Evolutionary conservation across 2,329 filamentous ascomycete species (phyloP), one percentile per base, ranked within the genome.

Genomic region (Diaporthe velutina): DNA sequence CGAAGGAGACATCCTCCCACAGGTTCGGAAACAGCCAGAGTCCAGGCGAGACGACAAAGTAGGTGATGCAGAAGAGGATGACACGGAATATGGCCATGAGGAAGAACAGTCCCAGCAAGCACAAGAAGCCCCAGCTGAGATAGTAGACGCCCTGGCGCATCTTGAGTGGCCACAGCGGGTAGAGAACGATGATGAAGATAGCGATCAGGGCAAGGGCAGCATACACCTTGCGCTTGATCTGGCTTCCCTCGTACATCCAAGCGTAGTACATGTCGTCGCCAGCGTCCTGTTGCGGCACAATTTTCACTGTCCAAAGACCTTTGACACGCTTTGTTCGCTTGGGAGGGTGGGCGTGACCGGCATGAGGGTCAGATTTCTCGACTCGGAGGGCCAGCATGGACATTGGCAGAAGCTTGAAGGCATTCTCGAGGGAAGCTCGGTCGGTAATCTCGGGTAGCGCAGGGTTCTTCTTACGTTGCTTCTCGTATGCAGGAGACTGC

Each of bases 21-120:
- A 99, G 87, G 82, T 99, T 99, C 66, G 97, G 97, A 86, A 96
- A 99, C 58, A 99, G 89, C 97, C 97, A 99, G n/a, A 99, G 88
- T 80, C 97, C 97, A 3, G 97, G 97, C 4, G 96, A 87, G 0
- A 91, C 88, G 22, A 90, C 88, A 81, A 98, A 98, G 85, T 98
- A 95, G 30, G 97, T 98, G 82, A 98, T 85, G 82, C 95, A 93
- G 87, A 99, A 99, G 38, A 99, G 88, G 76, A 99, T 98, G 73
- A 98, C 90, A 75, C 97, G 93, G 90, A 99, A 95, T 81, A 99
- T 98, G 8, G 96, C 94, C 97, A 99, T 98, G 81, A 92, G 91
- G 84, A 99, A 98, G 91, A 99, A 99, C 67, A 98, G 86, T 73
- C 94, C 97, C 60, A 99, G 90, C 40, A 98, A 88, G 57, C 95